phyloP scores from a whole-genome alignment of 2,329 filamentous ascomycete genomes.

The Colletotrichum coccodes region DNA sequence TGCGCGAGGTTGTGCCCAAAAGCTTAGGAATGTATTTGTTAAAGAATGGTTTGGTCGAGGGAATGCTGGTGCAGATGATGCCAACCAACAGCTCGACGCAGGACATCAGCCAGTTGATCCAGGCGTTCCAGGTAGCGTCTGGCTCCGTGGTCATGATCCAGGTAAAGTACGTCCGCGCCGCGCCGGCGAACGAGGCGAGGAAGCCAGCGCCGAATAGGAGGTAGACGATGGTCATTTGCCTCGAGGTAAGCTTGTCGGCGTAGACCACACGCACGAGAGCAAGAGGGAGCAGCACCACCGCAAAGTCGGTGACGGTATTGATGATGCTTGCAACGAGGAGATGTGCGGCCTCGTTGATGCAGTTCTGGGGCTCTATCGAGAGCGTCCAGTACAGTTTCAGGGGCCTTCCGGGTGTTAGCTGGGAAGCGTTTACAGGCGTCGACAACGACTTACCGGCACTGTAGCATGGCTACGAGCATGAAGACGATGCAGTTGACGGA shows the following conservation, averaged over 20 bases:
- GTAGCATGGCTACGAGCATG: conserved; percentile 47
- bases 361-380: conserved; percentile 44
- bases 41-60: conserved; percentile 57
- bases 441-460: conserved; percentile 47
- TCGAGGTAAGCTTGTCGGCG: conserved; percentile 53
- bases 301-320: conserved; percentile 69
- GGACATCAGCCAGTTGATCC: conserved; percentile 46
- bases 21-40: conserved; percentile 45
- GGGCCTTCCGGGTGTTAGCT: conserved; percentile 44
- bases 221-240: conserved; percentile 56
- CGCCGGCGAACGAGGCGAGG: conserved; percentile 53
- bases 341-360: conserved; percentile 60
- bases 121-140: conserved; percentile 49
- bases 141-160: conserved; percentile 41
- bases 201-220: conserved; percentile 61
- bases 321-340: conserved; percentile 65
- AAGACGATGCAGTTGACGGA: conserved; percentile 45
- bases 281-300: conserved; percentile 63
- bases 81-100: conserved; percentile 54
- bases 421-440: conserved; percentile 37
- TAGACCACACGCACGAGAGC: conserved; percentile 47
- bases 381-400: conserved; percentile 50
- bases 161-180: conserved; percentile 49
- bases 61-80: conserved; percentile 56
- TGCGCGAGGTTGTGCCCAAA: conserved; percentile 29